A percentile compares a stretch with the other conserved stretches of the same genome.
phyloP scores from a whole-genome alignment of 768 basidiomycete genomes.

The Trametes gibbosa region DNA sequence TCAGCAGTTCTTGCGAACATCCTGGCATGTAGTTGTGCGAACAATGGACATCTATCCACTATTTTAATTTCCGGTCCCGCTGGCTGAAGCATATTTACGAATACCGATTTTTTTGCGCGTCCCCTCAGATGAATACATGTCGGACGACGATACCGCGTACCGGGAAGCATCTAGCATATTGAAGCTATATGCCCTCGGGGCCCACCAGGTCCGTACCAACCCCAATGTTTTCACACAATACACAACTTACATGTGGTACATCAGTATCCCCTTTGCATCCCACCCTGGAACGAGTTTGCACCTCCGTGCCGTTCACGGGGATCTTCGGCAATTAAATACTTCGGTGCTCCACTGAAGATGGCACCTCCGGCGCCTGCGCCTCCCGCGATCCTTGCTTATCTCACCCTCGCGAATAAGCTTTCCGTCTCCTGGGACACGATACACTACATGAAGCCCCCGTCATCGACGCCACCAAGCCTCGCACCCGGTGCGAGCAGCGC shows the following conservation, averaged over 20 bases:
- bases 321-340: conserved; percentile 19
- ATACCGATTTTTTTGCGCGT: neutral
- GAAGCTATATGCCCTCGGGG: conserved; percentile 64
- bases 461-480: conserved; percentile 22
- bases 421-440: conserved; percentile 24
- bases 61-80: too few relatives aligned
- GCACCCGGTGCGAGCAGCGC: conserved; percentile 31
- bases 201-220: conserved; percentile 51
- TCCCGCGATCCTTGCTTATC: conserved; percentile 70
- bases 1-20: too few relatives aligned
- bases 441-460: conserved; percentile 26
- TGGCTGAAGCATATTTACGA: too few relatives aligned
- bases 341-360: conserved; percentile 36
- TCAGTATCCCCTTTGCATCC: conserved; percentile 60
- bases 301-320: conserved; percentile 29
- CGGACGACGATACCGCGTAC: conserved; percentile 35
- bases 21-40: too few relatives aligned
- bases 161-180: conserved; percentile 49
- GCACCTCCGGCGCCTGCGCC: conserved; percentile 60
- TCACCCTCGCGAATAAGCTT: conserved; percentile 45
- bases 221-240: neutral
- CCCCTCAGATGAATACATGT: conserved; percentile 45
- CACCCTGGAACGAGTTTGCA: conserved; percentile 57
- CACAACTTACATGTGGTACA: neutral
- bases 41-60: too few relatives aligned